These are phyloP conservation scores for Lachnellula occidentalis DNA, from an alignment of 2,329 filamentous ascomycete genomes.

Conservation along the genomic window DNA sequence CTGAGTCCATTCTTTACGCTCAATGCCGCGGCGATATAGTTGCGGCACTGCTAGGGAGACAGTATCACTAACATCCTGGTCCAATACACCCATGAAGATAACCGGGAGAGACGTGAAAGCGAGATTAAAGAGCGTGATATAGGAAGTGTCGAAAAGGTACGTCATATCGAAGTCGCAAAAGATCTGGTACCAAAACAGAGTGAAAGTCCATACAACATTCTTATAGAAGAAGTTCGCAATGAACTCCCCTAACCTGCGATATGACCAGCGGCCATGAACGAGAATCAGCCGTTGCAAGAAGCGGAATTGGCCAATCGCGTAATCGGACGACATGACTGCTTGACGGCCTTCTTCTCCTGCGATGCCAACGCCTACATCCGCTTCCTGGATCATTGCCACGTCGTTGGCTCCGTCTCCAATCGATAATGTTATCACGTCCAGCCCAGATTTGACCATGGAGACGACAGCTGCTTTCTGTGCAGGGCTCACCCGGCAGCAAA, in stretches of 20 bases:
- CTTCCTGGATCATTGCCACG: slow-evolving; percentile 96
- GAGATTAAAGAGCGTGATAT: slow-evolving; percentile 93
- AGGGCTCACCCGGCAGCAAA: slow-evolving; percentile 95
- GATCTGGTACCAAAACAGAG: slow-evolving; percentile 96
- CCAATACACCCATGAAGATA: slow-evolving; percentile 91
- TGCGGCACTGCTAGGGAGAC: slow-evolving; percentile 93
- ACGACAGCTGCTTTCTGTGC: slow-evolving; percentile 98
- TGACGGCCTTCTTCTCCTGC: slow-evolving; percentile 88
- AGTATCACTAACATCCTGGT: slow-evolving; percentile 92
- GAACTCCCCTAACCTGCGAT: slow-evolving; percentile 83
- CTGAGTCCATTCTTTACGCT: slow-evolving; percentile 94
- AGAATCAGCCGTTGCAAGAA: slow-evolving; percentile 80
- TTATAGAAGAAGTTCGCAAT: slow-evolving; percentile 99
- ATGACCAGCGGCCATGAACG: slow-evolving; percentile 94
- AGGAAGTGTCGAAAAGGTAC: slow-evolving; percentile 96
- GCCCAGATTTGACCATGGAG: slow-evolving; percentile 84
- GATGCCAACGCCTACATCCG: slow-evolving; percentile 93
- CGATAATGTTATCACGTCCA: slow-evolving; percentile 93
- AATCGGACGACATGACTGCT: slow-evolving; percentile 94
- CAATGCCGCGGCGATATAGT: slow-evolving; percentile 90
- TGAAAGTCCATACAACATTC: slow-evolving; percentile 97
- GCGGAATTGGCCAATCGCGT: slow-evolving; percentile 89
- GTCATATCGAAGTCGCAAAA: slow-evolving; percentile 95
- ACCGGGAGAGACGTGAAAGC: slow-evolving; percentile 94
- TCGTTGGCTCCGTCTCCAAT: slow-evolving; percentile 94